Evolutionary conservation across 2,329 filamentous ascomycete species (phyloP), one percentile per base, ranked within the genome.

Genomic region (Botryotinia globosa): DNA sequence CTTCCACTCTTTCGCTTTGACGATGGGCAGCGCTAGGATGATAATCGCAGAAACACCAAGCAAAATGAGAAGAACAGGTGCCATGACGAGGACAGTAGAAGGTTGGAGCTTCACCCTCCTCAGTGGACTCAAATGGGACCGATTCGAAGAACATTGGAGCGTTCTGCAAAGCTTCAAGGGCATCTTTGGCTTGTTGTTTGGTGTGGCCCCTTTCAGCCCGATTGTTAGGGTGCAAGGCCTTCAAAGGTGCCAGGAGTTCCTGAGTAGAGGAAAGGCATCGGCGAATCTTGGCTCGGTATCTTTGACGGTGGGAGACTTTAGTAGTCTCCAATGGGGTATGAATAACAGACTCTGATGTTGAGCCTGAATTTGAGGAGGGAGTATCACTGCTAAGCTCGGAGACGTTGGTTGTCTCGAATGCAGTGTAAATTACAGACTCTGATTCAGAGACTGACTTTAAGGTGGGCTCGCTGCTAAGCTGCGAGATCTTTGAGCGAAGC

Each of bases 131-230:
- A 54, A 62, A 59, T 18, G 66, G 48, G 12, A 69, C 48, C 10
- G 66, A 22, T 54, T 69, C 10, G n/a, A 64, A 65, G 18, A 51
- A 51, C 16, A 54, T 22, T 16, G 69, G 20, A 6, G n/a, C 45
- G 25, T 64, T 54, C 2, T 42, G 39, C n/a, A 69, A 45, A 34
- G 59, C n/a, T 48, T 44, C 69, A 32, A 64, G 44, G 1, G 44
- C 45, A 5, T 42, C 45, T 56, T 71, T 66, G 25, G n/a, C 4
- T 37, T 44, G 48, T 42, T 45, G 58, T 22, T 45, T 67, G 20
- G 69, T 56, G 20, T 66, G 37, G 6, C 69, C 69, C 22, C 20
- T 71, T 44, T 71, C 69, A 42, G 69, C 32, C 20, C 69, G 58
- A 16, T 71, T 51, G 6, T n/a, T 65, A 5, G 69, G 69, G n/a